Base-by-base conservation (phyloP, 2,329 filamentous ascomycete genomes). In the Fusarium floridanum region DNA sequence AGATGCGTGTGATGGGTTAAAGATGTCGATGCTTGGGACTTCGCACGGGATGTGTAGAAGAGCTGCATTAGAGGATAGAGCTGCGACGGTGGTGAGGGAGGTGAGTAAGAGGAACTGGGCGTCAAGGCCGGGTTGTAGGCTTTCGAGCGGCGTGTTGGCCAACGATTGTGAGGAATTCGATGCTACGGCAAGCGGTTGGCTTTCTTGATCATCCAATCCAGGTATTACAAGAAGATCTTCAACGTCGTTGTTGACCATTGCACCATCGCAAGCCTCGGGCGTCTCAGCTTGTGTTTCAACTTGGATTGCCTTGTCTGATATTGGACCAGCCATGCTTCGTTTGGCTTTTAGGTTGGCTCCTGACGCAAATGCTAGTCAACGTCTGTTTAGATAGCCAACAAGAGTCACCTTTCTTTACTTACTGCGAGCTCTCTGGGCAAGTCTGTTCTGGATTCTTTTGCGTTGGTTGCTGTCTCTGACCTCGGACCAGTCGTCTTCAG, bases 361-460 rank as follows among this genome's bases (percentile, higher is more conserved):
- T 27, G 24, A 27, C 6, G 24, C 24, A 27, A 27, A 1, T 0
- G 1, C 24, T 2, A 27, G 24, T 27, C 24, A 27, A 27, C 24
- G 24, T 2, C 2, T 22, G 9, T 10, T n/a, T 2, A 17, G 4
- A 29, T 24, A 43, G 2, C 6, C 4, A 50, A n/a, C 8, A 7
- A 5, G 14, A 5, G 10, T 43, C 12, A 43, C 34, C 34, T 27
- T 10, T 32, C 4, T n/a, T n/a, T 2, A 71, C 70, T 16, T 57
- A 75, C 73, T 63, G 20, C 73, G 64, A 1, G 73, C 73, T 20
- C 73, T 45, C 7, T 76, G 73, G 1, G 73, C 67, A 9, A 75
- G 65, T 32, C 73, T 65, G 53, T 76, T 76, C 50, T 76, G 73
- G 24, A 76, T 70, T 8, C 70, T 68, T 22, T 75, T 76, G 4